Base-by-base conservation (phyloP, 2,329 filamentous ascomycete genomes). In the Xylaria sp. region DNA sequence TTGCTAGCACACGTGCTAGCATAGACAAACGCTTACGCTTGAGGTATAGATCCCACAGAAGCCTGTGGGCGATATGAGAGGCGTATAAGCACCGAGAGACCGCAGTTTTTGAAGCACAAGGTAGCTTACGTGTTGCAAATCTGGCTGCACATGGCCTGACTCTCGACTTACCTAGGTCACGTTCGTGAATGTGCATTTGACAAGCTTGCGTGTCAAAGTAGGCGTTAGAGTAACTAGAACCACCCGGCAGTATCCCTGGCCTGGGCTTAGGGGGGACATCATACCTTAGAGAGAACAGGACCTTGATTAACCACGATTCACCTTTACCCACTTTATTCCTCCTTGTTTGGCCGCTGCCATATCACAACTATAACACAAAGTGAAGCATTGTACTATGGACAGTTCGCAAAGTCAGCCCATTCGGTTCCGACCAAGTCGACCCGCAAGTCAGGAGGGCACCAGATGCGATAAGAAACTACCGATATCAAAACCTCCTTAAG, bases 91-190 rank as follows among this genome's bases (percentile, higher is more conserved):
- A 6, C 33, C 53, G 10, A 56, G 0, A 56, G 33, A 7, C 17
- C 4, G 15, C 31, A 31, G 23, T 20, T 10, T 15, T 38, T n/a
- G 20, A 31, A 23, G 10, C 53, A 56, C n/a, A 38, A 10, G 17
- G 38, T 23, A 23, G 28, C 17, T 31, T 54, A 31, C n/a, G 51
- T 13, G 38, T 23, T 56, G 17, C 17, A 38, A 56, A 7, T 31
- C 31, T 6, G 15, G 53, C 53, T 38, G 33, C 53, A 56, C 33
- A 56, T 56, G 53, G 53, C 33, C 3, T 56, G 53, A 38, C 33
- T 56, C 17, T 31, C 31, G 53, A 23, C 31, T 31, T 13, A 15
- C 5, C 4, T 6, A n/a, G 2, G 49, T 53, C 33, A 20, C 17
- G 26, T 33, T 33, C 13, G 28, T 9, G 13, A 10, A 20, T 36